Evolutionary conservation across 352 stramenopile genomes (phyloP), one percentile per base, ranked within the genome.

Genomic region (Vaucheria bursata): DNA sequence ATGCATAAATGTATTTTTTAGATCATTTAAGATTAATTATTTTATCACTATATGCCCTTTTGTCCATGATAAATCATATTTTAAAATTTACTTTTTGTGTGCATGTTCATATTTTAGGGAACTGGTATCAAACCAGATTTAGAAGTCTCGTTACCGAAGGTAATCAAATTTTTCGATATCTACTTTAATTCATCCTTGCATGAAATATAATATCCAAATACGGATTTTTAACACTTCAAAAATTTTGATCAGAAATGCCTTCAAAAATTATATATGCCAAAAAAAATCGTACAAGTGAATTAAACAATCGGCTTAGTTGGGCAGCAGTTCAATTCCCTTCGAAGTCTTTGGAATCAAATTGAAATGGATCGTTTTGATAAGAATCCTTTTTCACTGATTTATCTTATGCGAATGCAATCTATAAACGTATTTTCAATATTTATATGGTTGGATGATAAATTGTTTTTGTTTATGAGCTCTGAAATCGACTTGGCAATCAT

Each of bases 51-150:
- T 25, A 18, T 18, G 12, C 18, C 12, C 45, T 25, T 59, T 59
- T 68, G 53, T 7, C 8, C 6, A 7, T 68, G 53, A 37, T 8
- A 7, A 68, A 25, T 25, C 37, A 34, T 7, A 37, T 68, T 37
- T 68, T 31, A 7, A 31, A 2, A 2, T 68, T 2, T 68, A n/a
- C 37, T 68, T 7, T 34, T 68, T 2, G 2, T 68, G 53, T 68
- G 2, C 37, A 34, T 7, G 2, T 68, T 31, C 37, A 37, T 2
- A 37, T 68, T 31, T 7, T 34, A 68, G 53, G 53, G 53, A 7
- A 8, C 53, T 68, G 65, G 65, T 2, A 72, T 72, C 31, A 36
- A 72, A 35, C 65, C 65, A 8, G 65, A 72, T 37, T 2, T 72
- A 12, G 40, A 72, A 25, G 31, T 8, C 18, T 35, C 65, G 25